phyloP scores from a whole-genome alignment of 176 grass and related monocot genomes.

The Bolboschoenus planiculmis region DNA sequence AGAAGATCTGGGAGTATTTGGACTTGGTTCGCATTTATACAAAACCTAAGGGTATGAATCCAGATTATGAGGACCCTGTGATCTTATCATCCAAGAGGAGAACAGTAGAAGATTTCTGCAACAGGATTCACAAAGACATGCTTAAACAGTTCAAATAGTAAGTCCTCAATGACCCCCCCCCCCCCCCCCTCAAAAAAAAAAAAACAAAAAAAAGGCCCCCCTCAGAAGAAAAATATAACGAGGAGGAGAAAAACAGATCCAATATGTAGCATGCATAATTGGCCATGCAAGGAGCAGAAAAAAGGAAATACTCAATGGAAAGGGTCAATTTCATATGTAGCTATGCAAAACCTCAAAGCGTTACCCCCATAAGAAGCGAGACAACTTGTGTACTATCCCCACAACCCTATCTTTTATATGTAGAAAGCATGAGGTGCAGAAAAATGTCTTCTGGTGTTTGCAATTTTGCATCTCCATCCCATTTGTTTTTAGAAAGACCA shows the following conservation, averaged over 20 bases:
- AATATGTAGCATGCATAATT: too few species aligned
- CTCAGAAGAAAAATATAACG: not conserved
- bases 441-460: not conserved
- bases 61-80: conserved; percentile 95
- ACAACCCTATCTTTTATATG: not conserved
- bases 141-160: conserved; percentile 95
- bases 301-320: not conserved
- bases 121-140: conserved; percentile 96
- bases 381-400: not conserved
- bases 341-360: not conserved
- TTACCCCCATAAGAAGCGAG: not conserved
- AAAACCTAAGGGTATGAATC: conserved; percentile 89
- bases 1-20: conserved; percentile 94
- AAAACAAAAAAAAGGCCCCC: not conserved
- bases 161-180: conserved; percentile 8
- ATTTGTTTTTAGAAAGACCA: not conserved
- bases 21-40: conserved; percentile 90
- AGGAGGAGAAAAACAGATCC: not conserved
- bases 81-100: conserved; percentile 73
- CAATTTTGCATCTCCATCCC: not conserved
- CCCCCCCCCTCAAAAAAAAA: not conserved
- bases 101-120: conserved; percentile 89
- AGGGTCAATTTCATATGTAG: not conserved
- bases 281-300: not conserved
- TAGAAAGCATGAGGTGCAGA: not conserved